A percentile compares a stretch with the other conserved stretches of the same genome.
Conservation (phyloP, 148 eudicot genomes). For the Chenopodium berlandieri region DNA sequence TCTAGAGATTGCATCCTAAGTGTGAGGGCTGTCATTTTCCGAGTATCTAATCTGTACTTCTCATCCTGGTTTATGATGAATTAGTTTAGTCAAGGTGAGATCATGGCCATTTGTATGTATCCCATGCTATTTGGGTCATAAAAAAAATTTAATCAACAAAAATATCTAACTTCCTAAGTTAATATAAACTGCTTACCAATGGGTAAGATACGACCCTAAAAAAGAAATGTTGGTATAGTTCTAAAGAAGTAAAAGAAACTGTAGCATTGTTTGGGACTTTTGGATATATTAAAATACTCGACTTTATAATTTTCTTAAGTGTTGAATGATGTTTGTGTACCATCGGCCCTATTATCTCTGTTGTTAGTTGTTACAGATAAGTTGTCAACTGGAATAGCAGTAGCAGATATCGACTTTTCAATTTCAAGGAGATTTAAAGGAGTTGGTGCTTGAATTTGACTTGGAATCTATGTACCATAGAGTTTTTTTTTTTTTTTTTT, state of each 20-base stretch:
- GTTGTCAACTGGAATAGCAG: background rate
- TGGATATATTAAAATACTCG: background rate
- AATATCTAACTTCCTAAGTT: too few relatives aligned
- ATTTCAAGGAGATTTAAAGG: too few relatives aligned
- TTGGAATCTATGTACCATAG: too few relatives aligned
- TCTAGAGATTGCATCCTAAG: background rate
- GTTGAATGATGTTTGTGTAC: background rate
- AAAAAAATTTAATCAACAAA: too few relatives aligned
- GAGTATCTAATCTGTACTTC: background rate
- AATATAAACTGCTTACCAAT: too few relatives aligned
- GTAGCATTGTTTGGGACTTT: too few relatives aligned
- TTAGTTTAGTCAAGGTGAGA: background rate
- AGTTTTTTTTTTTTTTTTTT: too few relatives aligned
- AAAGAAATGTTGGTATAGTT: too few relatives aligned
- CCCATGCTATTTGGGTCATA: background rate
- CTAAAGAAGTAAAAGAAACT: too few relatives aligned
- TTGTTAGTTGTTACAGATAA: slow-evolving; percentile 56
- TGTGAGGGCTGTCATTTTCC: background rate
- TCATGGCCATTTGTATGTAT: background rate
- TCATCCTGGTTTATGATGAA: background rate
- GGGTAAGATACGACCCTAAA: too few relatives aligned
- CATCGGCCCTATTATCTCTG: slow-evolving; percentile 1
- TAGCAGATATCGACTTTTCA: too few relatives aligned
- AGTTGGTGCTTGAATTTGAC: too few relatives aligned
- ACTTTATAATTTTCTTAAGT: background rate